Conservation (phyloP, 2,329 filamentous ascomycete species). For the Pseudopithomyces chartarum region DNA sequence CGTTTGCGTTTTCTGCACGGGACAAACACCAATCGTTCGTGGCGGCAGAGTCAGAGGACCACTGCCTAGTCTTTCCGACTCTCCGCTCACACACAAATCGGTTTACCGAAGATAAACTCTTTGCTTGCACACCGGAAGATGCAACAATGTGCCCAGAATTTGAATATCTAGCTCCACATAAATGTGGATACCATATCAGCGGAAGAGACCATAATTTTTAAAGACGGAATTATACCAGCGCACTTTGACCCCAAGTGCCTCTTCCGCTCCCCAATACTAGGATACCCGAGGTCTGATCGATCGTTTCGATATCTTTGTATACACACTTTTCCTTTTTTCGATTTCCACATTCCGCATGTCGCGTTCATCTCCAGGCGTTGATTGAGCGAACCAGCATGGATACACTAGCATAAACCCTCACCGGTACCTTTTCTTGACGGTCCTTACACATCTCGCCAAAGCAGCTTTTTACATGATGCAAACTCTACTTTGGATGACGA, state of each 20-base stretch:
- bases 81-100: constrained; percentile 39
- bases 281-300: constrained; percentile 20
- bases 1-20: constrained; percentile 48
- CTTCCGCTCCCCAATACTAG: constrained; percentile 6
- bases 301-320: constrained; percentile 8
- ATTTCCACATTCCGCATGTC: constrained; percentile 6
- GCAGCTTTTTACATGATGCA: neutral
- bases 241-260: constrained; percentile 10
- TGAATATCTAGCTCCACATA: neutral
- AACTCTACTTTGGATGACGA: neutral
- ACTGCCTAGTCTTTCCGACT: constrained; percentile 29
- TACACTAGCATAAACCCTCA: constrained; percentile 24
- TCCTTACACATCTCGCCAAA: constrained; percentile 13
- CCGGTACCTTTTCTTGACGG: constrained; percentile 17
- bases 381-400: constrained; percentile 21
- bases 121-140: neutral
- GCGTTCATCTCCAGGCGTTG: constrained; percentile 15
- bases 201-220: neutral
- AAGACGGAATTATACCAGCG: neutral
- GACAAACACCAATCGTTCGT: constrained; percentile 39
- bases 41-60: constrained; percentile 40
- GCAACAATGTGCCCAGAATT: neutral
- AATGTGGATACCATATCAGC: neutral
- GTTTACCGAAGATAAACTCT: constrained; percentile 31
- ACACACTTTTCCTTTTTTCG: constrained; percentile 11